These are phyloP conservation scores for Cordyceps tenuipes DNA, from an alignment of 2,329 filamentous ascomycete genomes.

Conservation along the genomic window DNA sequence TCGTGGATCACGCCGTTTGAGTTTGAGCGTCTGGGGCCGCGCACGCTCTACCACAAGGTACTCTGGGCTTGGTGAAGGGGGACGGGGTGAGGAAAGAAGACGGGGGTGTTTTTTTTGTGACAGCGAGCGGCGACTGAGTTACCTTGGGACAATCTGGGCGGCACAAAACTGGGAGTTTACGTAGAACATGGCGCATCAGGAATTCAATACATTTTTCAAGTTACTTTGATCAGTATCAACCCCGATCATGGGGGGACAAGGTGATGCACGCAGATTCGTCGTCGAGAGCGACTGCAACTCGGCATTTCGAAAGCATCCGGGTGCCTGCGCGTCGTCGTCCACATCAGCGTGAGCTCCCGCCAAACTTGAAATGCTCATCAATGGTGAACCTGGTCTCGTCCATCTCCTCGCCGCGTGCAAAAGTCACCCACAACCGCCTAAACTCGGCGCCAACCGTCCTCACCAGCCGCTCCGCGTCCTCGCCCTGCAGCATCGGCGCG, in stretches of 20 bases:
- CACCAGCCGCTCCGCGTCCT: not conserved
- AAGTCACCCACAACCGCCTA: constrained; percentile 14
- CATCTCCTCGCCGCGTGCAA: constrained; percentile 11
- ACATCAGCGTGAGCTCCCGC: too few relatives aligned
- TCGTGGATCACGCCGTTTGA: constrained; percentile 86
- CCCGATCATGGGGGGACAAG: too few relatives aligned
- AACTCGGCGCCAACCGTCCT: constrained; percentile 10
- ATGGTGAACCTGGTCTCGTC: constrained; percentile 1
- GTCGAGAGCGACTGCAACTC: too few relatives aligned
- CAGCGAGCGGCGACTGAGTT: not conserved
- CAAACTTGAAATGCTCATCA: constrained; percentile 4
- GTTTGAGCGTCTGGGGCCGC: constrained; percentile 76
- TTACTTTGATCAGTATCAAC: too few relatives aligned
- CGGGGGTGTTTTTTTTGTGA: not conserved
- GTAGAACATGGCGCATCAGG: not conserved
- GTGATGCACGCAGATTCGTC: too few relatives aligned
- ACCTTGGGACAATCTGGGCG: not conserved
- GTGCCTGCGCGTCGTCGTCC: too few relatives aligned
- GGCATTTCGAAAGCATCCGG: too few relatives aligned
- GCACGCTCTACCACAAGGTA: constrained; percentile 78
- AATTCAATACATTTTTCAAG: not conserved
- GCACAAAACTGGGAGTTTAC: not conserved
- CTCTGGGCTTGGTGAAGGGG: constrained; percentile 48
- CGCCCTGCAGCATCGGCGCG: constrained; percentile 15
- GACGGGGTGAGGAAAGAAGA: not conserved